Evolutionary conservation across 2,329 filamentous ascomycete species (phyloP).

Genomic region (Fusarium nodosum): DNA sequence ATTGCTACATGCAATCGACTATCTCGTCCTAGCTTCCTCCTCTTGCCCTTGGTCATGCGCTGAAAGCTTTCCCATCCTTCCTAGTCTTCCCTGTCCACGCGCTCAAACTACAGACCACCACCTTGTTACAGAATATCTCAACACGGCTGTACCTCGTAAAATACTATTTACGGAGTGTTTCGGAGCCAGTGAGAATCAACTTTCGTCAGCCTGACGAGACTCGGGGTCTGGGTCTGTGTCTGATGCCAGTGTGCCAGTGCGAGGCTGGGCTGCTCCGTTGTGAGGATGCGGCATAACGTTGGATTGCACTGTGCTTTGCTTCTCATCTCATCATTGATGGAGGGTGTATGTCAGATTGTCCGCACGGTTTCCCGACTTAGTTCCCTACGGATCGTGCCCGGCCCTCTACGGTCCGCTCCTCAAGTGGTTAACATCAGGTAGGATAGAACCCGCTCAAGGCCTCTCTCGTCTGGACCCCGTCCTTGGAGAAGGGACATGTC

Average conservation of each 20-base stretch:
- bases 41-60: constrained; percentile 45
- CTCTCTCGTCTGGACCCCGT: constrained; percentile 27
- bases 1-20: constrained; percentile 49
- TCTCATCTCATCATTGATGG: constrained; percentile 13
- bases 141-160: constrained; percentile 27
- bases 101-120: constrained; percentile 42
- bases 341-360: constrained; percentile 34
- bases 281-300: neutral
- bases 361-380: constrained; percentile 28
- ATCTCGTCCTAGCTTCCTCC: constrained; percentile 29
- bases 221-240: constrained; percentile 8
- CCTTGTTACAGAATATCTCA: constrained; percentile 25
- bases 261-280: constrained; percentile 5
- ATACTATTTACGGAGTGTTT: constrained; percentile 9
- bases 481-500: constrained; percentile 1
- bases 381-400: constrained; percentile 42
- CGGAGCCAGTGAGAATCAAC: constrained; percentile 20
- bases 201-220: constrained; percentile 30
- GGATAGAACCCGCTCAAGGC: constrained; percentile 24
- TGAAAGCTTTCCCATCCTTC: constrained; percentile 37
- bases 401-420: constrained; percentile 48
- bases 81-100: constrained; percentile 44
- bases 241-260: constrained; percentile 7
- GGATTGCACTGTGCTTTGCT: neutral
- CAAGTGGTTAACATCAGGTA: constrained; percentile 25